These are phyloP conservation scores for Chlorella sp. DNA, from an alignment of 139 green algal species.

Conservation along the genomic window DNA sequence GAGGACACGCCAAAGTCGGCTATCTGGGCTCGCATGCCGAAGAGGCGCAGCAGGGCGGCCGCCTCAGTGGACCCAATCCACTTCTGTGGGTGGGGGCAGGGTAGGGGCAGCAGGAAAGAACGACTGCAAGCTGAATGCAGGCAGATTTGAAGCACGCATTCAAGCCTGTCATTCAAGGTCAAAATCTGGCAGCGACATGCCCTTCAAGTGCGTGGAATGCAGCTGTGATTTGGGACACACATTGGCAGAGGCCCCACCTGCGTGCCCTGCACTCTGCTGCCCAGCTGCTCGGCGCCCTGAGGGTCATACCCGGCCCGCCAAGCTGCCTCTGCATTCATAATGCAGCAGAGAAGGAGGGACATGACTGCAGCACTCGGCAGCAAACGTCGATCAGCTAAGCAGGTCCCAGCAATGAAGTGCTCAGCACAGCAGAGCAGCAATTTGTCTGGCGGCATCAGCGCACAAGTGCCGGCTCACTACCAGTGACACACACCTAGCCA, in stretches of 20 bases:
- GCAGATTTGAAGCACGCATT: too few species aligned
- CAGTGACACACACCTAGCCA: conserved; percentile 56
- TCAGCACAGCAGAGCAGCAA: too few species aligned
- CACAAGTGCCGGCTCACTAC: neutral
- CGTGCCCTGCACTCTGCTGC: conserved; percentile 55
- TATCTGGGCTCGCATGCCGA: conserved; percentile 73
- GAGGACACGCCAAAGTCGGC: conserved; percentile 74
- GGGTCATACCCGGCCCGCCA: conserved; percentile 68
- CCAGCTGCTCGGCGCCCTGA: conserved; percentile 64
- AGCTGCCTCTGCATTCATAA: conserved; percentile 44
- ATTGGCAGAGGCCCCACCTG: neutral
- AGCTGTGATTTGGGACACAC: too few species aligned
- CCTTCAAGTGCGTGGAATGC: too few species aligned
- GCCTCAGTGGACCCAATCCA: conserved; percentile 60
- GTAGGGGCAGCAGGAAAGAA: too few species aligned
- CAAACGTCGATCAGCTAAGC: too few species aligned
- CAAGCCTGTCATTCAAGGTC: too few species aligned
- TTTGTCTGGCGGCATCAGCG: too few species aligned
- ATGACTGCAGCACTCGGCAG: neutral
- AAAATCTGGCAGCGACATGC: too few species aligned
- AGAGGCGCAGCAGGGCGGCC: conserved; percentile 78
- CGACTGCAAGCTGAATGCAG: too few species aligned
- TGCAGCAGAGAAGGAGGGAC: neutral
- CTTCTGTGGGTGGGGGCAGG: conserved; percentile 1
- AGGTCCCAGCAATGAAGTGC: too few species aligned